Conservation (phyloP, 345 rosid genomes). For the Garcia nutans region DNA sequence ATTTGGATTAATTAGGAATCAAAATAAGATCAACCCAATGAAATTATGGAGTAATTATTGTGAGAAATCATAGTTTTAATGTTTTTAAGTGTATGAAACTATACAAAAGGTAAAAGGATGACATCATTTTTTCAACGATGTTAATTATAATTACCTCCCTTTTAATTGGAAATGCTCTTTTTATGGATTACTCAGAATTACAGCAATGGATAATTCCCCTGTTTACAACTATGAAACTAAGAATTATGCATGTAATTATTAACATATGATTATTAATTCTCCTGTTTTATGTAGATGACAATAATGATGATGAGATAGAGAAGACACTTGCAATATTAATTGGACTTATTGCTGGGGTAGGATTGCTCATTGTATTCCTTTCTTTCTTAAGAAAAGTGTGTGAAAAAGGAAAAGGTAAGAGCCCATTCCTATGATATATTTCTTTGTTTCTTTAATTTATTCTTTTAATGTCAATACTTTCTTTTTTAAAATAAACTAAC, state of each 20-base stretch:
- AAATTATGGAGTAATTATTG: background rate
- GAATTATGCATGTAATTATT: background rate
- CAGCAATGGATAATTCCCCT: too few relatives aligned
- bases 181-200: background rate
- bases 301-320: conserved; percentile 69
- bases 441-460: background rate
- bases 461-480: conserved; percentile 8
- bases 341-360: conserved; percentile 84
- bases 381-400: conserved; percentile 62
- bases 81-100: conserved; percentile 6
- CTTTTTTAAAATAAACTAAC: background rate
- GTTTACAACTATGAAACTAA: background rate
- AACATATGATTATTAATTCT: conserved; percentile 7
- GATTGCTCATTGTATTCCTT: conserved; percentile 64
- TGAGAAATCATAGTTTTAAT: background rate
- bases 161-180: conserved; percentile 2
- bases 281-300: conserved; percentile 24
- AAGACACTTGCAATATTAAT: conserved; percentile 87
- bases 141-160: background rate
- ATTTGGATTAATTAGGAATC: conserved; percentile 14
- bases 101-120: background rate
- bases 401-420: conserved; percentile 60
- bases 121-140: background rate
- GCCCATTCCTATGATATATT: background rate
- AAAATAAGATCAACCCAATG: conserved; percentile 33